These are phyloP conservation scores for Allantophomopsis lycopodina DNA, from an alignment of 2,329 filamentous ascomycete genomes.

Conservation along the genomic window DNA sequence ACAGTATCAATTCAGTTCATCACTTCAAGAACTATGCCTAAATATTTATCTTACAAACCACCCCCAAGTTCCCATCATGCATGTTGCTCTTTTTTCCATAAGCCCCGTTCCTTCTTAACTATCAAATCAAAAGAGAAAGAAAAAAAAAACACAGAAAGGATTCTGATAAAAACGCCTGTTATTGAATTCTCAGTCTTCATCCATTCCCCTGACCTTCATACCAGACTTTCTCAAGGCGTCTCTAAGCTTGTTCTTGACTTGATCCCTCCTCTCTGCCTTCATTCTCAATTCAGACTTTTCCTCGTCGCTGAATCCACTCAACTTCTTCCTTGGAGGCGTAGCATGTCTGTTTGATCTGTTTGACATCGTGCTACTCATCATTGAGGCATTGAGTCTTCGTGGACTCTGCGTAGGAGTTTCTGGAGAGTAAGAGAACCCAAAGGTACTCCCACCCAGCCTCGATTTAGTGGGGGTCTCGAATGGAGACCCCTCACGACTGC, in stretches of 20 bases:
- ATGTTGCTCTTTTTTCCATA: no score
- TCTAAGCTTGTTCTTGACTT: conserved; percentile 35
- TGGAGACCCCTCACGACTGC: conserved; percentile 28
- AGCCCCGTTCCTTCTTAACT: no score
- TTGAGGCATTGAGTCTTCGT: conserved; percentile 13
- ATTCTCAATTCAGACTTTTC: conserved; percentile 43
- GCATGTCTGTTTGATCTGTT: conserved; percentile 6
- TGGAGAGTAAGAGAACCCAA: conserved; percentile 14
- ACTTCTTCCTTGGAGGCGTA: conserved; percentile 40
- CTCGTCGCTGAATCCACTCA: conserved; percentile 43
- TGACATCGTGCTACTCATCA: conserved; percentile 11
- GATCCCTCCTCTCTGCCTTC: conserved; percentile 36
- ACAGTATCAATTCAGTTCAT: no score
- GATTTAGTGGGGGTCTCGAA: conserved; percentile 18
- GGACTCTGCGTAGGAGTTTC: conserved; percentile 13
- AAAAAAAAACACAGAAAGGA: no score
- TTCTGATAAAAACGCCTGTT: no score
- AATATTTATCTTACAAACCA: no score
- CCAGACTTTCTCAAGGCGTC: conserved; percentile 16
- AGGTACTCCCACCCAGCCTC: conserved; percentile 11
- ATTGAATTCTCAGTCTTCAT: conserved; percentile 7
- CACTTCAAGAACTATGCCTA: no score
- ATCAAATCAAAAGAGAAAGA: no score
- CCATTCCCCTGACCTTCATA: conserved; percentile 14
- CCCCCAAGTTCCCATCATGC: no score